Evolutionary conservation across 2,329 filamentous ascomycete species (phyloP).

Genomic region (Akanthomyces lecanii): DNA sequence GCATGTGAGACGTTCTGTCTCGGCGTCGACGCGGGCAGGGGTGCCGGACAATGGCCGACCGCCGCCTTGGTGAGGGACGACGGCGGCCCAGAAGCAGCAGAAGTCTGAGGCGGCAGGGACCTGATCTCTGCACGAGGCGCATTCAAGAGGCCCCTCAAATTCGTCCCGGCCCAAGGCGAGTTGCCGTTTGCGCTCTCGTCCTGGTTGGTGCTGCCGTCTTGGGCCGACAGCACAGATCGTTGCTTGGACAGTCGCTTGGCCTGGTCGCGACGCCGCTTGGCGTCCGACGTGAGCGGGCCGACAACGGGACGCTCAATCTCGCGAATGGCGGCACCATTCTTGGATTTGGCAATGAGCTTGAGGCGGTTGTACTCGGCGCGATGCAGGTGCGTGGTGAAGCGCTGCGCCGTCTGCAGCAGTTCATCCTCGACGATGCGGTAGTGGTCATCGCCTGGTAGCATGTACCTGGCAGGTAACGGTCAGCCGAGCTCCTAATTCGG

Average conservation of each 20-base stretch:
- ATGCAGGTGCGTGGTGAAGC: conserved; percentile 71
- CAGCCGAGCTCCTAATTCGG: too few species aligned
- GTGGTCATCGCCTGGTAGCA: conserved; percentile 68
- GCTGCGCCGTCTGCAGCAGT: conserved; percentile 60
- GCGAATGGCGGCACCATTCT: conserved; percentile 49
- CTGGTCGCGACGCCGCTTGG: conserved; percentile 23
- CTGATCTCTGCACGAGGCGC: conserved; percentile 31
- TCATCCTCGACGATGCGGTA: conserved; percentile 86
- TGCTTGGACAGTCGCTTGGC: conserved; percentile 25
- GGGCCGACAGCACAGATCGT: conserved; percentile 20
- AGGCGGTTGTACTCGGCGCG: conserved; percentile 71
- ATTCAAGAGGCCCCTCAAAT: conserved; percentile 42
- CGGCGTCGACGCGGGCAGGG: not conserved
- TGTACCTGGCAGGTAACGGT: conserved; percentile 42
- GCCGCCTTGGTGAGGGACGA: conserved; percentile 19
- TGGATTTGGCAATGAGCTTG: conserved; percentile 51
- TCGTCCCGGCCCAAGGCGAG: conserved; percentile 29
- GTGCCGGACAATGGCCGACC: conserved; percentile 15
- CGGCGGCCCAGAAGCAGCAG: not conserved
- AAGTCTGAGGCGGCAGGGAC: not conserved
- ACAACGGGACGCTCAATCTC: conserved; percentile 50
- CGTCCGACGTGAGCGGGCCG: conserved; percentile 29
- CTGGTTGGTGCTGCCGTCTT: not conserved
- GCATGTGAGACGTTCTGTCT: not conserved
- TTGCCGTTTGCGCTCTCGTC: conserved; percentile 9